phyloP scores from a whole-genome alignment of 345 rosid genomes.

The Garcia nutans region DNA sequence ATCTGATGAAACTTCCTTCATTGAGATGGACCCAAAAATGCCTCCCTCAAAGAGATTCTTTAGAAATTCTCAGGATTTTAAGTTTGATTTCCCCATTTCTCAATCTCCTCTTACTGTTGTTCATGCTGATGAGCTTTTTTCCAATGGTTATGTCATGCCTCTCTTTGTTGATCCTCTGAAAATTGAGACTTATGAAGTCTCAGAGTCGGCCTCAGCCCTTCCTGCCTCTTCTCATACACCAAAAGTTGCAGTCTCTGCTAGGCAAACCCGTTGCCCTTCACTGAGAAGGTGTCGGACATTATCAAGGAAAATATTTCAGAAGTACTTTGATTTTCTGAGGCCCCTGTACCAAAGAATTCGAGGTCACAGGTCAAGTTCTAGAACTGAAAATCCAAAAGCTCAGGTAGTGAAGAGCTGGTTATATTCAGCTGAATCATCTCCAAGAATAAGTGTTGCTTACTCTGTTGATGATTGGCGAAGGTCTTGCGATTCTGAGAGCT shows the following conservation, averaged over 20 bases:
- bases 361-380: slow-evolving; percentile 42
- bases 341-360: slow-evolving; percentile 60
- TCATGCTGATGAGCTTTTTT: slow-evolving; percentile 86
- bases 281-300: slow-evolving; percentile 52
- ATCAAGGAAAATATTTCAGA: slow-evolving; percentile 52
- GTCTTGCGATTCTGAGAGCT: slow-evolving; percentile 86
- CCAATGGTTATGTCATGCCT: slow-evolving; percentile 77
- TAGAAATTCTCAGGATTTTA: slow-evolving; percentile 61
- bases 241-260: slow-evolving; percentile 20
- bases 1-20: slow-evolving; percentile 75
- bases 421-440: slow-evolving; percentile 62
- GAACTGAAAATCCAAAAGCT: slow-evolving; percentile 36
- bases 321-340: slow-evolving; percentile 69
- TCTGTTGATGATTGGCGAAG: slow-evolving; percentile 63
- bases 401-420: slow-evolving; percentile 41
- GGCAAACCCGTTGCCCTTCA: slow-evolving; percentile 36
- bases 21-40: slow-evolving; percentile 93
- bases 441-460: slow-evolving; percentile 62
- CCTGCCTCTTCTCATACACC: slow-evolving; percentile 33
- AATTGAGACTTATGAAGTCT: slow-evolving; percentile 33
- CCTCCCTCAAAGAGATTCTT: slow-evolving; percentile 89
- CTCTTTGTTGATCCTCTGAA: slow-evolving; percentile 42
- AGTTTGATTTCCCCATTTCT: slow-evolving; percentile 68
- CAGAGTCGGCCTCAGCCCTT: slow-evolving; percentile 27
- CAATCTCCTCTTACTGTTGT: slow-evolving; percentile 52